Evolutionary conservation across 257 asterid genomes (phyloP), one percentile per base, ranked within the genome.

Genomic region (Cruciata laevipes): DNA sequence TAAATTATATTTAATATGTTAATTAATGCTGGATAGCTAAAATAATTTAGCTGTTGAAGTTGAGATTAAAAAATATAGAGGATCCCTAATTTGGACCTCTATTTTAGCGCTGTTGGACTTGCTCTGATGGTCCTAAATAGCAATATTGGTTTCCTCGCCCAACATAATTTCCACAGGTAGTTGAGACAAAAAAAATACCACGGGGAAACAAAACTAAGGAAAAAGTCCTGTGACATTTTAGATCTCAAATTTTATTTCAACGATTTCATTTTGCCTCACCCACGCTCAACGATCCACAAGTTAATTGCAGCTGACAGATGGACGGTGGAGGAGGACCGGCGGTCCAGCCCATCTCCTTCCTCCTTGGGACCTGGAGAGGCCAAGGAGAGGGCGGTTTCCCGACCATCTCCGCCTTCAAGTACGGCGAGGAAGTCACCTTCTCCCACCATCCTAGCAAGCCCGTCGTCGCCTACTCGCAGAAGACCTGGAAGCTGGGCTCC

Each of bases 291-390:
- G 55, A 47, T 47, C 55, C 55, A 16, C 20, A 47, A 47, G 3
- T 17, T 7, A 47, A 47, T 16, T 17, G 16, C 20, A 8, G 3
- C 55, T 1, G 16, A 61, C 37, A 6, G 42, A 71, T 63, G 74
- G 66, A 51, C 47, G 69, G 62, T 20, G 57, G 64, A 17, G 65
- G 47, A 9, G 12, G 51, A 20, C 53, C 63, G 63, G 33, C 79
- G 21, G 85, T 84, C 30, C 68, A 76, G 57, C 85, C 91, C 55
- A 70, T 89, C 8, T 69, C 87, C 16, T 82, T 73, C 73, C 66
- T 89, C 60, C 71, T 84, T 20, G 96, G 95, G 24, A 83, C 82
- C 0, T 89, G 96, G 96, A 84, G 66, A 78, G 91, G 96, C 35
- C 73, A 83, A 69, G 89, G 91, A 0, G 76, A 80, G 30, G 95